Base-by-base conservation (phyloP, 768 basidiomycete genomes). In the Boletus bicolor region DNA sequence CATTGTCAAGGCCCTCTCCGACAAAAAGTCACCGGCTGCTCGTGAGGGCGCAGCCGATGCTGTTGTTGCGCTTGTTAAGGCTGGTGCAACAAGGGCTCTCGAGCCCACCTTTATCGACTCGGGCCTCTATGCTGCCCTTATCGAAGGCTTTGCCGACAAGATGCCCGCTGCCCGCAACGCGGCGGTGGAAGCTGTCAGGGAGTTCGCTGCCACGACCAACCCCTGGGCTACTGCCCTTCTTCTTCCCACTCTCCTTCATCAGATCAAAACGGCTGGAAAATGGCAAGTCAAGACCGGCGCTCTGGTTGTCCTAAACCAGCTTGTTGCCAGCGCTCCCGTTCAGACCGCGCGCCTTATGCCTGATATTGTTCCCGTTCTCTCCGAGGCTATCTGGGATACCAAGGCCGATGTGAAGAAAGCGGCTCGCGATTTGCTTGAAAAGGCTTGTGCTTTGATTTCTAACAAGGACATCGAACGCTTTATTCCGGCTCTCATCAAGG, bases 341-440 rank as follows among this genome's bases (percentile, higher is more conserved):
- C 95, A 95, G 77, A 90, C 82, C 51, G 88, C 89, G 56, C 86
- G 85, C 64, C 89, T 93, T 69, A 95, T 93, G 79, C 93, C 92
- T 57, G 93, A 96, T 45, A 91, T 98, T 59, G 88, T 98, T 61
- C 94, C 95, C 58, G 80, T 98, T 66, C 91, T 98, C 67, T 75
- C 95, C 36, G 95, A 93, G 69, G 93, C 89, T 56, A 96, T 98
- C 66, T 98, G 96, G 96, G 95, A 97, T 75, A 96, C 93, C 75
- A 98, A 98, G 79, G 86, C 93, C 45, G 93, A 97, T 62, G 96
- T 98, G 74, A 98, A 98, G 87, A 97, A 98, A 82, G 91, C 92
- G 38, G 94, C 96, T 57, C 92, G 93, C 70, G 87, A 91, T 72
- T 87, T 94, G 60, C 86, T 98, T 69, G 91, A 91, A 66, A 95